phyloP scores from a whole-genome alignment of 495 filamentous ascomycete genomes.

The Lophium mytilinum region DNA sequence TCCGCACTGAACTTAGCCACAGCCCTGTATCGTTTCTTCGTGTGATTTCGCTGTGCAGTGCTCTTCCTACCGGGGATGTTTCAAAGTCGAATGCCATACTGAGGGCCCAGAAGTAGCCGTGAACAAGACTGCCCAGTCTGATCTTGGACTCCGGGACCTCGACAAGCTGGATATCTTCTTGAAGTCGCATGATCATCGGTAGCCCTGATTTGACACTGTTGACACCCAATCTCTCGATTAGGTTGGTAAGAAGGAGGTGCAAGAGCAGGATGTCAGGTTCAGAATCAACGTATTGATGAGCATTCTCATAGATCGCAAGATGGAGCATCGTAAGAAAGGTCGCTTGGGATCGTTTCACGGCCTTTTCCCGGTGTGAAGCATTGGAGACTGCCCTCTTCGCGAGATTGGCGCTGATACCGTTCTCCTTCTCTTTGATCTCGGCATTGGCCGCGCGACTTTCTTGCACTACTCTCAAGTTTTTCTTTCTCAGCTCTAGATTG shows the following conservation, averaged over 20 bases:
- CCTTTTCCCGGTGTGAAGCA: slow-evolving; percentile 54
- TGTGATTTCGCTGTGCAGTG: slow-evolving; percentile 66
- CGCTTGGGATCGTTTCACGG: slow-evolving; percentile 46
- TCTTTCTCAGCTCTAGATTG: slow-evolving; percentile 62
- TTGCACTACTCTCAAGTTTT: slow-evolving; percentile 54
- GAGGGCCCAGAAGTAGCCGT: slow-evolving; percentile 77
- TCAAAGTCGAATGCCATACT: slow-evolving; percentile 73
- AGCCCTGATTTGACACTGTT: slow-evolving; percentile 71
- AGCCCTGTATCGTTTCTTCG: slow-evolving; percentile 60
- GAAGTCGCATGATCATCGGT: slow-evolving; percentile 80
- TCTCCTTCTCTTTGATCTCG: slow-evolving; percentile 27
- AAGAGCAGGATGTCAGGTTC: slow-evolving; percentile 66
- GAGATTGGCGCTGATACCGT: slow-evolving; percentile 36
- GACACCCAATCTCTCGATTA: slow-evolving; percentile 71
- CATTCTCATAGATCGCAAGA: slow-evolving; percentile 78
- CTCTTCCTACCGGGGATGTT: slow-evolving; percentile 52
- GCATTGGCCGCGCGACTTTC: slow-evolving; percentile 37
- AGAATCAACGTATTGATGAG: slow-evolving; percentile 58
- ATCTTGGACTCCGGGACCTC: slow-evolving; percentile 58
- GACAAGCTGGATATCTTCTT: slow-evolving; percentile 67
- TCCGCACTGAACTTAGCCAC: slow-evolving; percentile 60
- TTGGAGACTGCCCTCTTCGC: slow-evolving; percentile 63
- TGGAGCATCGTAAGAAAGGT: slow-evolving; percentile 79
- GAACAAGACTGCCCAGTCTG: slow-evolving; percentile 71
- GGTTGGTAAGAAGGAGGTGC: slow-evolving; percentile 62